These are phyloP conservation scores for Chondrus crispus DNA, from an alignment of 23 red algal genomes.

Conservation along the genomic window DNA sequence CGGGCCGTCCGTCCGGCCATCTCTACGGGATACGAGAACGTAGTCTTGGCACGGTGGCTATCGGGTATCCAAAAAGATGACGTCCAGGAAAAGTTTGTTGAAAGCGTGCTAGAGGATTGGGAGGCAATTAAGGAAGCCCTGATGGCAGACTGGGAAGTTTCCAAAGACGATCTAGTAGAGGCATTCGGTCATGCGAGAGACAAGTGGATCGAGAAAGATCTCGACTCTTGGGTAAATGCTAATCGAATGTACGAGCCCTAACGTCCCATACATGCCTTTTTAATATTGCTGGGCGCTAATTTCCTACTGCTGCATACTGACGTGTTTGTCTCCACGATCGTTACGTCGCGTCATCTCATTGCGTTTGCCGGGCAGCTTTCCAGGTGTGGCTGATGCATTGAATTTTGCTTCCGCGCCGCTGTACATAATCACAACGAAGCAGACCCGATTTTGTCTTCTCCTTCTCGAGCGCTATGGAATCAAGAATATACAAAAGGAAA, in stretches of 20 bases:
- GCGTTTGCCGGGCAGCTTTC: constrained; percentile 46
- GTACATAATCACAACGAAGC: constrained; percentile 94
- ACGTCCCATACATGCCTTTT: too few species aligned
- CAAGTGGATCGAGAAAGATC: constrained; percentile 80
- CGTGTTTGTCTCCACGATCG: background rate
- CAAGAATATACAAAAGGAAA: constrained; percentile 2
- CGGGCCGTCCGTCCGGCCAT: constrained; percentile 72
- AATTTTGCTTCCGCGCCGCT: constrained; percentile 64
- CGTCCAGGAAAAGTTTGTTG: constrained; percentile 5
- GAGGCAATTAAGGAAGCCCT: constrained; percentile 50
- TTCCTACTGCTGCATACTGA: too few species aligned
- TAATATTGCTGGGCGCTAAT: too few species aligned
- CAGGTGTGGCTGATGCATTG: constrained; percentile 76
- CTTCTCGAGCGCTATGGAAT: constrained; percentile 78
- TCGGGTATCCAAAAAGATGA: constrained; percentile 12
- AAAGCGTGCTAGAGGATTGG: constrained; percentile 33
- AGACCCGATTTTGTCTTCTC: constrained; percentile 78
- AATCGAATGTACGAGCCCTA: constrained; percentile 81
- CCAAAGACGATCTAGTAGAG: constrained; percentile 52
- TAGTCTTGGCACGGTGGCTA: constrained; percentile 75
- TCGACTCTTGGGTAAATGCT: constrained; percentile 60
- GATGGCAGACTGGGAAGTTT: constrained; percentile 54
- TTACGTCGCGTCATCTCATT: background rate
- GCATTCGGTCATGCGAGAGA: constrained; percentile 80
- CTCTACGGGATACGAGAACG: constrained; percentile 92